These are phyloP conservation scores for Silene latifolia DNA, from an alignment of 148 eudicot genomes.

Conservation along the genomic window DNA sequence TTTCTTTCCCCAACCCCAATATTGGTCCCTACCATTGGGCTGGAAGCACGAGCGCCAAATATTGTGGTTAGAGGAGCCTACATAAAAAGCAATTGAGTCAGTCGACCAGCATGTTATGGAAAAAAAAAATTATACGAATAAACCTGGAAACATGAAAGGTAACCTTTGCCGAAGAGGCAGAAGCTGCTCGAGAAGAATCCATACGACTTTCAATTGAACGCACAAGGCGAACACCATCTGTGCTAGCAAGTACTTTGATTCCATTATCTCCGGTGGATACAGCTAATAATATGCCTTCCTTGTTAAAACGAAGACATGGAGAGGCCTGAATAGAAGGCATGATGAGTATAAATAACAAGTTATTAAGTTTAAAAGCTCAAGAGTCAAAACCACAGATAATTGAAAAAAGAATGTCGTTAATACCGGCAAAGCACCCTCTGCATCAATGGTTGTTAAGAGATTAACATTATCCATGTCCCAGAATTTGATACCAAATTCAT, in stretches of 20 bases:
- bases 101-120: not conserved
- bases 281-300: conserved; percentile 78
- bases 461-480: conserved; percentile 93
- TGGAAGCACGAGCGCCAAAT: conserved; percentile 32
- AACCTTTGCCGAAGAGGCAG: conserved; percentile 59
- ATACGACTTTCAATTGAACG: conserved; percentile 50
- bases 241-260: conserved; percentile 73
- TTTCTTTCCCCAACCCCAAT: conserved; percentile 33
- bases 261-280: conserved; percentile 68
- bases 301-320: conserved; percentile 89
- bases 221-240: conserved; percentile 59
- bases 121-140: conserved; percentile 4
- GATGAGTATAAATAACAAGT: not conserved
- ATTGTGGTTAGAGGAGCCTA: conserved; percentile 34
- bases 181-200: conserved; percentile 52
- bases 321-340: conserved; percentile 47
- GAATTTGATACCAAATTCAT: conserved; percentile 67
- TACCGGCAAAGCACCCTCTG: conserved; percentile 86
- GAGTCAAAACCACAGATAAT: not conserved
- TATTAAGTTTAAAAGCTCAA: not conserved
- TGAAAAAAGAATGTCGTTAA: conserved; percentile 10
- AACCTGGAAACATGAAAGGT: conserved; percentile 3
- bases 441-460: conserved; percentile 61
- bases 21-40: conserved; percentile 39
- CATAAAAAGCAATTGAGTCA: conserved; percentile 11